A percentile compares a stretch with the other conserved stretches of the same genome.
Conservation (phyloP, 225 moss, liverwort and hornwort genomes). For the Antitrichia curtipendula region DNA sequence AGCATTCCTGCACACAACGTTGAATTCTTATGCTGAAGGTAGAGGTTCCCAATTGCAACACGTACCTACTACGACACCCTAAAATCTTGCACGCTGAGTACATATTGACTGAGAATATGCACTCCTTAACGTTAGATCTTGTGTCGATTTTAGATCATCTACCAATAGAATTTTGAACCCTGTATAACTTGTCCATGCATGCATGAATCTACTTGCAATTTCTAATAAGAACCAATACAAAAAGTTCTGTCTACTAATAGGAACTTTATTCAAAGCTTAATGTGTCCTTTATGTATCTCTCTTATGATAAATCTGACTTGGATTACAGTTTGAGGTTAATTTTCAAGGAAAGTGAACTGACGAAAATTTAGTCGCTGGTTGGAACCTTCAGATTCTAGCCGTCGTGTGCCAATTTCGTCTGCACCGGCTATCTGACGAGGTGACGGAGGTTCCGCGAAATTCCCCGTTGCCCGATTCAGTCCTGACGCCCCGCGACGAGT, state of each 20-base stretch:
- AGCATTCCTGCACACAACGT: neutral
- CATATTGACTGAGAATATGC: neutral
- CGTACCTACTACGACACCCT: neutral
- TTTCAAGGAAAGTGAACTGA: neutral
- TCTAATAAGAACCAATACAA: neutral
- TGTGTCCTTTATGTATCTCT: neutral
- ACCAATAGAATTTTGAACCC: neutral
- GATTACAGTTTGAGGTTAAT: neutral
- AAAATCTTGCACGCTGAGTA: neutral
- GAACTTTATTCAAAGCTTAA: neutral
- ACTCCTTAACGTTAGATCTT: neutral
- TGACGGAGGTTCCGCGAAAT: neutral
- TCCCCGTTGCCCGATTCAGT: neutral
- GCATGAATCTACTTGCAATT: neutral
- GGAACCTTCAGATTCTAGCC: constrained; percentile 25
- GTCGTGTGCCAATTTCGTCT: constrained; percentile 64
- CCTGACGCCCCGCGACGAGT: constrained; percentile 45
- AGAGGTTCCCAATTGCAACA: neutral
- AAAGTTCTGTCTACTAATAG: neutral
- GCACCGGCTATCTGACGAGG: constrained; percentile 36
- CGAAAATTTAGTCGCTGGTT: neutral
- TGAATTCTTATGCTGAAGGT: neutral
- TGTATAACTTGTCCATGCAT: neutral
- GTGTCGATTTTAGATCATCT: neutral
- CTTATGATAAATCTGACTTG: neutral